phyloP scores from a whole-genome alignment of 305 asterid genomes.

The Fraxinus sp. region DNA sequence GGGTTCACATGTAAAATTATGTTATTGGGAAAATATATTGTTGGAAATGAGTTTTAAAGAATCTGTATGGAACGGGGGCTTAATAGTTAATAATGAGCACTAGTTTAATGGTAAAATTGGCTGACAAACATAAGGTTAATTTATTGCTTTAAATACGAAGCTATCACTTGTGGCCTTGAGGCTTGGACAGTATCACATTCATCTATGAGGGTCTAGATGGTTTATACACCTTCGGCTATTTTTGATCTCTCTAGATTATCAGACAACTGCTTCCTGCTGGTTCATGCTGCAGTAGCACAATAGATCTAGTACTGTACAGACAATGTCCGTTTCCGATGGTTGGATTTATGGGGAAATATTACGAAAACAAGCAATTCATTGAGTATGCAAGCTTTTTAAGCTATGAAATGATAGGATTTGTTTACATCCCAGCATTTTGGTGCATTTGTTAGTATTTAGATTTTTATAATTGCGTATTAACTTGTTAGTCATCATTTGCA shows the following conservation, averaged over 20 bases:
- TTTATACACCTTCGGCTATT: background rate
- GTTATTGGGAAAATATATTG: background rate
- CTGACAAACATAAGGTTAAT: background rate
- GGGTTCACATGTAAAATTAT: background rate
- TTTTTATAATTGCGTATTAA: background rate
- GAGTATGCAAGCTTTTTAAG: background rate
- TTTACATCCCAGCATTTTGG: background rate
- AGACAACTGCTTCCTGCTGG: background rate
- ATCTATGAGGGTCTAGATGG: background rate
- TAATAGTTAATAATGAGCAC: background rate
- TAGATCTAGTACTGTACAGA: background rate
- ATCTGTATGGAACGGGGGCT: background rate
- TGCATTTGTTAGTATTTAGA: background rate
- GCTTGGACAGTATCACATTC: background rate
- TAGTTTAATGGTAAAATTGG: background rate
- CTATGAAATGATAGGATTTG: background rate
- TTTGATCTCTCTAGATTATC: background rate
- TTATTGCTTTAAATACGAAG: background rate
- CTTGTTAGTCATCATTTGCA: background rate
- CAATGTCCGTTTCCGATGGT: background rate
- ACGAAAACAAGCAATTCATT: background rate
- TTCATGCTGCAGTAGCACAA: background rate
- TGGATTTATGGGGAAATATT: background rate
- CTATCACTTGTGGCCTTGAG: background rate
- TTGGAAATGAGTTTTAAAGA: background rate